Base-by-base conservation (phyloP, 495 filamentous ascomycete species). In the Penicillium bialowiezense region DNA sequence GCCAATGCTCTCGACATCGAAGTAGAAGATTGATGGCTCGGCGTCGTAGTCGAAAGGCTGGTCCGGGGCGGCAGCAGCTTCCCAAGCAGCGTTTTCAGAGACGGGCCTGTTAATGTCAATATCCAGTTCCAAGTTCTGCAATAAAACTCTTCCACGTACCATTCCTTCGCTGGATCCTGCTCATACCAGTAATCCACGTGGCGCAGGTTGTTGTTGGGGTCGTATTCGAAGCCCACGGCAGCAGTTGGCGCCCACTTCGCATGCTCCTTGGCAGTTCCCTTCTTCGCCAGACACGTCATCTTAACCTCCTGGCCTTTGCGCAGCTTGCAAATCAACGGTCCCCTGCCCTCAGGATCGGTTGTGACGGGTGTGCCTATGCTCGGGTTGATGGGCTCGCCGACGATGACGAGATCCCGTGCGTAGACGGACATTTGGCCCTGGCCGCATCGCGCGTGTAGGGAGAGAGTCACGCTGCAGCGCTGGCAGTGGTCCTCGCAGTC, bases 231-330 rank as follows among this genome's bases (percentile, higher is more conserved):
- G 19, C 90, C 93, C 41, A 98, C 84, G 5, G 93, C 95, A 48
- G 91, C 77, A 33, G 86, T 88, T 2, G 95, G 91, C 40, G 88
- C 85, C 93, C 93, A 98, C 66, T 98, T 98, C 0, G 95, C 87
- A 73, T 98, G 93, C 65, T 98, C 93, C 76, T 97, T 98, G 3
- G 92, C 91, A 50, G 97, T 97, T 0, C 93, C 93, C 76, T 97
- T 97, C 79, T 96, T 97, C 43, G 91, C 95, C 54, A 97, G 84
- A 60, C 92, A 97, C 35, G 83, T 86, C 65, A 97, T 79, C 64
- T 87, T 85, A 44, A 98, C 64, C 65, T 95, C 89, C 64, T 98
- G 95, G 4, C 84, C 87, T 47, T 89, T 87, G 17, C 91, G 77
- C 54, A 98, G 70, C 72, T 97, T 96, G 63, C 85, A 86, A 56